Conservation (phyloP, 2,329 filamentous ascomycete genomes). For the Davidsoniella neocaledoniae region DNA sequence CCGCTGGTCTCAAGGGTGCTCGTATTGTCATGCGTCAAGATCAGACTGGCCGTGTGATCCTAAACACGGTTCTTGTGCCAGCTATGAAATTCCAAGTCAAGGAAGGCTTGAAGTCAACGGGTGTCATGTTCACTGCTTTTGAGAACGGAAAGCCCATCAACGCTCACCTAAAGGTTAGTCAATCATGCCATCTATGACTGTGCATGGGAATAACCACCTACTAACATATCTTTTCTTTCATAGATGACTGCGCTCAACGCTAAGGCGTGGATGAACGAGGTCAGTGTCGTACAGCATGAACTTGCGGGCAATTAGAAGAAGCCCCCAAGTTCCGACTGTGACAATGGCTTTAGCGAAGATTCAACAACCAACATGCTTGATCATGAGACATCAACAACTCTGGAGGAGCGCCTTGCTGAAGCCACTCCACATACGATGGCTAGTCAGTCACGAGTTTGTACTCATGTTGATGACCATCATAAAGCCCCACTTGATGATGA, state of each 20-base stretch:
- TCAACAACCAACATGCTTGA: no score
- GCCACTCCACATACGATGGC: no score
- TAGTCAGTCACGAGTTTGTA: no score
- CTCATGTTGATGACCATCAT: no score
- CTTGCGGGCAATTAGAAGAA: constrained; percentile 24
- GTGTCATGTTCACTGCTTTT: constrained; percentile 49
- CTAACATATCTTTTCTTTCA: neutral
- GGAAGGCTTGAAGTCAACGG: constrained; percentile 52
- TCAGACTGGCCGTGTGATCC: constrained; percentile 67
- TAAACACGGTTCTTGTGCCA: constrained; percentile 70
- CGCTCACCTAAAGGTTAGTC: constrained; percentile 42
- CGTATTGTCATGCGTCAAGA: constrained; percentile 85
- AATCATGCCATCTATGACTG: constrained; percentile 7
- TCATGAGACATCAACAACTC: no score
- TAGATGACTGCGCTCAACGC: constrained; percentile 38
- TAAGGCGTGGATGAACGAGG: constrained; percentile 33
- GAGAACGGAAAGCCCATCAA: constrained; percentile 40
- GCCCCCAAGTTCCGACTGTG: neutral
- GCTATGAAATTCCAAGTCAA: constrained; percentile 67
- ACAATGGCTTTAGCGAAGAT: no score
- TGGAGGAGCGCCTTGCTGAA: no score
- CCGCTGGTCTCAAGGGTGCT: constrained; percentile 29
- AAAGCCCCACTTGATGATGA: no score
- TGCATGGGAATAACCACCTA: neutral
- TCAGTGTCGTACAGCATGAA: constrained; percentile 33